Evolutionary conservation across 2,329 filamentous ascomycete genomes (phyloP), one percentile per base, ranked within the genome.

Genomic region (Penicillium janthinellum): DNA sequence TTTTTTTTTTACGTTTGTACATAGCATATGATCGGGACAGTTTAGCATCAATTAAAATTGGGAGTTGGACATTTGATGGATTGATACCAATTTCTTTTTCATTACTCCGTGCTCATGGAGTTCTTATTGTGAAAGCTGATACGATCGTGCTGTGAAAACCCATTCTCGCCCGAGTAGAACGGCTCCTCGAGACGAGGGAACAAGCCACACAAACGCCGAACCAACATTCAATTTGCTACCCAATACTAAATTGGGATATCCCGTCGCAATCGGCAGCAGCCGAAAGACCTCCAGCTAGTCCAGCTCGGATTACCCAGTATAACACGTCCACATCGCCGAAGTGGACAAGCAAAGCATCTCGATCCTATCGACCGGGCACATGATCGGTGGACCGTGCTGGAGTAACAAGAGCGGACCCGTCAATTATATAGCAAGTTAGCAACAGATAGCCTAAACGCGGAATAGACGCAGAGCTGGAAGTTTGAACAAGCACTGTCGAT

Each of bases 271-370:
- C 15, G 51, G 20, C 1, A 49, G 48, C 51, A 17, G 38, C 47
- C 14, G 48, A 34, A 5, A 5, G 31, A 5, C 7, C 1, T 10
- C 7, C 31, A 38, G 14, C n/a, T 48, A 39, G 12, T 42, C 15
- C 42, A 57, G 39, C 59, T 65, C 64, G 65, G 64, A 37, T 65
- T 67, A 66, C 65, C 66, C 63, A 47, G 63, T 66, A 58, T n/a
- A 22, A 38, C 12, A 35, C 25, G 37, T n/a, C 49, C 47, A 49
- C 47, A 49, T 7, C 4, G 47, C 28, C 47, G 7, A 49, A 52
- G 61, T 59, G 20, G 47, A 57, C 38, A 31, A 49, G 44, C 34
- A 42, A 20, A 52, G 28, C 11, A 14, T 49, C n/a, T 35, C 25
- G 34, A 45, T 22, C 34, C 28, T 25, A 39, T 52, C 28, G 14